Evolutionary conservation across 2,329 filamentous ascomycete species (phyloP).

Genomic region (Claviceps purpurea): DNA sequence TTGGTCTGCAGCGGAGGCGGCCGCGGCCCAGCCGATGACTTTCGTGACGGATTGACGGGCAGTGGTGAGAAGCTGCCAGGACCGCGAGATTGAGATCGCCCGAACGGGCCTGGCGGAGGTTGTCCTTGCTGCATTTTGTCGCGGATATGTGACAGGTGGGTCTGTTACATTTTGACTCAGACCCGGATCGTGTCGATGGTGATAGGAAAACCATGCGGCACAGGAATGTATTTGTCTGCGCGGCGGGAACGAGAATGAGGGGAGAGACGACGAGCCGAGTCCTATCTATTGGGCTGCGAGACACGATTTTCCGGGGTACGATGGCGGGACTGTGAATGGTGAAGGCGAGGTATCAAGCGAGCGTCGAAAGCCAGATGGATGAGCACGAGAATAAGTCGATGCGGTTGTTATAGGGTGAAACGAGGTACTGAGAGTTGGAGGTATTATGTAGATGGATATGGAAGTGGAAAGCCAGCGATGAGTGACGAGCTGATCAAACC

Average conservation of each 20-base stretch:
- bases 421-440: neutral
- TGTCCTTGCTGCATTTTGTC: slow-evolving; percentile 32
- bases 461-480: neutral
- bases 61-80: slow-evolving; percentile 45
- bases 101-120: slow-evolving; percentile 5
- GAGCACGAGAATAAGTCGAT: neutral
- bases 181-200: neutral
- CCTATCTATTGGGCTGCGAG: neutral
- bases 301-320: too few relatives aligned
- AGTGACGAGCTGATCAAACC: neutral
- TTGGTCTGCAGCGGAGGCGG: slow-evolving; percentile 23
- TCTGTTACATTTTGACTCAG: slow-evolving; percentile 31
- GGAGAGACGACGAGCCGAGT: neutral
- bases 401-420: neutral
- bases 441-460: neutral
- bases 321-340: too few relatives aligned
- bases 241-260: neutral
- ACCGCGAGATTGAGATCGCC: slow-evolving; percentile 30
- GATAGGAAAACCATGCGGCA: neutral
- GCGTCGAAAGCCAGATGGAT: neutral
- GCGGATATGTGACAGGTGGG: slow-evolving; percentile 12
- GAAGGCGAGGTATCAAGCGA: neutral
- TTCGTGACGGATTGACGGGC: slow-evolving; percentile 19
- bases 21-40: slow-evolving; percentile 13
- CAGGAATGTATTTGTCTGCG: neutral